Evolutionary conservation across 768 basidiomycete genomes (phyloP).

Genomic region (Sistotremastrum niveocremeum): DNA sequence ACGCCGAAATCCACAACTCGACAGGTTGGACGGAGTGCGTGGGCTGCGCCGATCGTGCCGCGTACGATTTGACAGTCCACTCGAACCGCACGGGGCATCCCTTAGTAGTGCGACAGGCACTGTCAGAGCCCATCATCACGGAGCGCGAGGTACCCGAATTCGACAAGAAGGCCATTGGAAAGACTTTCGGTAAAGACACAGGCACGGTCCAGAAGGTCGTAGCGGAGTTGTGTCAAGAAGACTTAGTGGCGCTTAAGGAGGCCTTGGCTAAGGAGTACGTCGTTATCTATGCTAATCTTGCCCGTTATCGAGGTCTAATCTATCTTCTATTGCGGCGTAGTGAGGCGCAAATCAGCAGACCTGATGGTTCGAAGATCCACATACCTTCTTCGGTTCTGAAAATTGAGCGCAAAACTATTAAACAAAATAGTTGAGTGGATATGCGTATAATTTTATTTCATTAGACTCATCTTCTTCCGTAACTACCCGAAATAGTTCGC

Average conservation of each 20-base stretch:
- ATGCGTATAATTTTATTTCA: background rate
- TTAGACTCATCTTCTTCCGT: constrained; percentile 2
- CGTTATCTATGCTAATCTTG: too few species aligned
- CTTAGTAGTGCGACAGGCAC: constrained; percentile 72
- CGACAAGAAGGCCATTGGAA: constrained; percentile 82
- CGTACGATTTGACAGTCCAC: constrained; percentile 92
- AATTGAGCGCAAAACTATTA: constrained; percentile 74
- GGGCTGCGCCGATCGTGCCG: constrained; percentile 95
- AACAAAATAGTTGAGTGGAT: constrained; percentile 47
- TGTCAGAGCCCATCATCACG: constrained; percentile 74
- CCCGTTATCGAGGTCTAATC: background rate
- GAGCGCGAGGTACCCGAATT: constrained; percentile 70
- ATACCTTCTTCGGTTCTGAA: constrained; percentile 63
- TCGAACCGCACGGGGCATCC: constrained; percentile 70
- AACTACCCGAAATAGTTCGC: constrained; percentile 43
- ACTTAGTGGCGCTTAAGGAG: constrained; percentile 49
- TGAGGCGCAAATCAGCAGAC: constrained; percentile 37
- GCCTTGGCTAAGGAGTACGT: constrained; percentile 65
- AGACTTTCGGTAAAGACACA: constrained; percentile 80
- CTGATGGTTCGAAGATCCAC: constrained; percentile 53
- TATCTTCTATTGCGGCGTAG: constrained; percentile 20
- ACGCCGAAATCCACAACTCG: constrained; percentile 92
- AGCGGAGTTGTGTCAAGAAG: constrained; percentile 50
- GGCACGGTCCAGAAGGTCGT: constrained; percentile 49
- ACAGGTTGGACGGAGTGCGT: constrained; percentile 98